Conservation (phyloP, 805 yeast species). For the Danielia oregonensis region DNA sequence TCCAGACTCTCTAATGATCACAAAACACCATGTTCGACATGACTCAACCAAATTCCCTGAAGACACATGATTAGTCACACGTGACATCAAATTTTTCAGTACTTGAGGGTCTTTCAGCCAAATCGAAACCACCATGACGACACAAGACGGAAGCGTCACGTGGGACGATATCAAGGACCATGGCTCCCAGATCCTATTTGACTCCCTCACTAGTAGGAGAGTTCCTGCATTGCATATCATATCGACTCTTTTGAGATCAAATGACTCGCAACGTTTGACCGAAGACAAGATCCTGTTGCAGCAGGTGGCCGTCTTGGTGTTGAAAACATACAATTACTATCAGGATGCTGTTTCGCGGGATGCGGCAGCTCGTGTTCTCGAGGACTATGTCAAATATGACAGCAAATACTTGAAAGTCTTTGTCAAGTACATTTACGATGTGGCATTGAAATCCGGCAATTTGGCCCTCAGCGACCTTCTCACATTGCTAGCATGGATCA, state of each 20-base stretch:
- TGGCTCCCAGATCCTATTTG: constrained; percentile 19
- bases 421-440: constrained; percentile 35
- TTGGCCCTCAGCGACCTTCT: constrained; percentile 56
- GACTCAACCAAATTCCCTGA: too few relatives aligned
- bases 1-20: too few relatives aligned
- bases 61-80: too few relatives aligned
- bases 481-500: constrained; percentile 57
- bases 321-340: constrained; percentile 49
- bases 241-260: constrained; percentile 20
- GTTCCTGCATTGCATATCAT: constrained; percentile 30
- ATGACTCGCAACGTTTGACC: constrained; percentile 1
- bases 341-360: constrained; percentile 48
- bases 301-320: constrained; percentile 25
- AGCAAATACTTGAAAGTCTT: constrained; percentile 33
- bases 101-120: background rate
- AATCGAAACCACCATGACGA: constrained; percentile 1
- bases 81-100: constrained; percentile 1
- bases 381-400: constrained; percentile 28
- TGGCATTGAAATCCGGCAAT: constrained; percentile 20
- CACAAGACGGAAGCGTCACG: constrained; percentile 3
- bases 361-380: constrained; percentile 38
- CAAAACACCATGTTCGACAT: too few relatives aligned
- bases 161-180: constrained; percentile 18
- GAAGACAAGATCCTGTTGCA: constrained; percentile 15
- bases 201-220: constrained; percentile 36